Conservation (phyloP, 345 rosid species). For the Hibiscus trionum region DNA sequence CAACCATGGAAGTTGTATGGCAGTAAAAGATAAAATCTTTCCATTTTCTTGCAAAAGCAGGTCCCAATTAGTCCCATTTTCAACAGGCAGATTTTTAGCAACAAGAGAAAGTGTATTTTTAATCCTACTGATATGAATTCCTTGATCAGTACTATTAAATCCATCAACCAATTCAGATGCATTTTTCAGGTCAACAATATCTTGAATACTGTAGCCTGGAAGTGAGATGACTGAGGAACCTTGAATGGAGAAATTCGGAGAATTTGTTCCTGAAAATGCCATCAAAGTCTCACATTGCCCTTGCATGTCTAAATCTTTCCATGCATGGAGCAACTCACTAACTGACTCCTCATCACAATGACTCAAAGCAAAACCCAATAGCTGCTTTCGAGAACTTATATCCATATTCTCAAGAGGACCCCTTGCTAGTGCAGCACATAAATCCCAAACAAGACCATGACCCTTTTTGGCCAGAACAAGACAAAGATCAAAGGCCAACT, state of each 20-base stretch:
- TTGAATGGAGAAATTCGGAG: slow-evolving; percentile 35
- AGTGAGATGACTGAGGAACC: slow-evolving; percentile 23
- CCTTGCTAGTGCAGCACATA: slow-evolving; percentile 96
- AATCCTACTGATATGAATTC: slow-evolving; percentile 31
- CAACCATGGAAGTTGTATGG: slow-evolving; percentile 84
- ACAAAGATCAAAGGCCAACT: slow-evolving; percentile 92
- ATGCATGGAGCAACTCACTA: slow-evolving; percentile 83
- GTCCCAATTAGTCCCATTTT: slow-evolving; percentile 47
- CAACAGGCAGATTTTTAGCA: slow-evolving; percentile 54
- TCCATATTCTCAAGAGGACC: slow-evolving; percentile 95
- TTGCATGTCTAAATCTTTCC: slow-evolving; percentile 96
- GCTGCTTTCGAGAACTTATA: slow-evolving; percentile 62
- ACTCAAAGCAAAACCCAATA: slow-evolving; percentile 85
- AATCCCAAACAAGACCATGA: slow-evolving; percentile 91
- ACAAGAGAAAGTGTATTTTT: slow-evolving; percentile 47
- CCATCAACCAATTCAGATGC: slow-evolving; percentile 40
- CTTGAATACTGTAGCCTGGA: slow-evolving; percentile 32
- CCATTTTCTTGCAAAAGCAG: slow-evolving; percentile 60
- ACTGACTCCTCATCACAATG: slow-evolving; percentile 93
- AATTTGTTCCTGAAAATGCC: slow-evolving; percentile 42
- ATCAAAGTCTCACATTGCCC: slow-evolving; percentile 66
- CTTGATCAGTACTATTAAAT: slow-evolving; percentile 34
- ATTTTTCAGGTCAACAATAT: slow-evolving; percentile 40
- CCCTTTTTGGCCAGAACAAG: slow-evolving; percentile 78
- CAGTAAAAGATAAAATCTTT: slow-evolving; percentile 65